Conservation (phyloP, 1,284 basidiomycete species). For the Marasmius oreades region DNA sequence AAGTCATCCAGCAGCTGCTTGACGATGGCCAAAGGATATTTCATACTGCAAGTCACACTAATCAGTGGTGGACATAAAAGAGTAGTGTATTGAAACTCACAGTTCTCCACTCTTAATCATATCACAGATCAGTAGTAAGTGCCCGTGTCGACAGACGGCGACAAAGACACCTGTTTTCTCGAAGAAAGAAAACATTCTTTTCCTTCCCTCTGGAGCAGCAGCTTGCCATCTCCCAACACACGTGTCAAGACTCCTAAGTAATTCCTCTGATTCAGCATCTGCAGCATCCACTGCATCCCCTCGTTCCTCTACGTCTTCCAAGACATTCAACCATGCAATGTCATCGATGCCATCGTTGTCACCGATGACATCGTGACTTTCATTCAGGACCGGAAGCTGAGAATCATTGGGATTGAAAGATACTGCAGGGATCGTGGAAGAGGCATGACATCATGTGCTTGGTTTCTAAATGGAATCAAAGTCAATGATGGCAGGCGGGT, state of each 20-base stretch:
- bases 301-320: not conserved
- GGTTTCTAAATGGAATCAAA: no score
- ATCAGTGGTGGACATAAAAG: no score
- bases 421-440: no score
- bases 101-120: slow-evolving; percentile 35
- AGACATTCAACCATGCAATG: not conserved
- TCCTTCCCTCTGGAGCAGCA: slow-evolving; percentile 21
- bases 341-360: no score
- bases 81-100: slow-evolving; percentile 19
- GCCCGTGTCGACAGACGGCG: slow-evolving; percentile 29
- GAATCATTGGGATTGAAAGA: no score
- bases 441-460: no score
- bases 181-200: slow-evolving; percentile 29
- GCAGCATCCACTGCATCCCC: not conserved
- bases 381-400: no score
- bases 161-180: slow-evolving; percentile 31
- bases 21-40: slow-evolving; percentile 31
- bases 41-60: slow-evolving; percentile 25
- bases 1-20: slow-evolving; percentile 22
- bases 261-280: slow-evolving; percentile 7
- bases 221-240: slow-evolving; percentile 24
- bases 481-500: no score
- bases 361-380: no score
- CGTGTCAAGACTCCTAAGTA: not conserved
- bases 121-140: slow-evolving; percentile 28